phyloP scores from a whole-genome alignment of 1,139 yeast species.

The Waltiozyma sp. region DNA sequence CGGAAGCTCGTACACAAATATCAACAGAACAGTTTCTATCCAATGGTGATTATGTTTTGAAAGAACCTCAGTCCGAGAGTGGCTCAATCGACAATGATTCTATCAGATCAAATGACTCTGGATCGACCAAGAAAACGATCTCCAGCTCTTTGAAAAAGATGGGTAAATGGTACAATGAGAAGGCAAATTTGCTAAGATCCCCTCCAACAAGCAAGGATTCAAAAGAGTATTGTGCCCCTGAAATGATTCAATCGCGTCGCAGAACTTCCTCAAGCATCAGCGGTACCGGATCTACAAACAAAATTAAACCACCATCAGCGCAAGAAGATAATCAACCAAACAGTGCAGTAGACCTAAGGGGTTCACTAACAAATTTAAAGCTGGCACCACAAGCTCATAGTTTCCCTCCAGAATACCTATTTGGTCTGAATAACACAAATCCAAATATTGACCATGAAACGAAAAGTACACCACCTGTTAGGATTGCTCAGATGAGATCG shows the following conservation, averaged over 20 bases:
- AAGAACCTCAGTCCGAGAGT: slow-evolving; percentile 1
- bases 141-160: slow-evolving; percentile 42
- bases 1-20: slow-evolving; percentile 13
- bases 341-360: background rate
- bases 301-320: background rate
- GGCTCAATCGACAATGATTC: slow-evolving; percentile 6
- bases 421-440: slow-evolving; percentile 8
- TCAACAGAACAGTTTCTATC: slow-evolving; percentile 19
- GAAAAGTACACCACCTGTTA: slow-evolving; percentile 12
- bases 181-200: slow-evolving; percentile 12
- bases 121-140: slow-evolving; percentile 24
- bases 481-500: slow-evolving; percentile 18
- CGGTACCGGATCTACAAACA: slow-evolving; percentile 3
- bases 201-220: background rate
- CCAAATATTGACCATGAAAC: slow-evolving; percentile 8
- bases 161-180: slow-evolving; percentile 64
- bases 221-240: slow-evolving; percentile 39
- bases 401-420: slow-evolving; percentile 17
- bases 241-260: slow-evolving; percentile 48
- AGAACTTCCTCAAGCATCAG: slow-evolving; percentile 26
- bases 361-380: slow-evolving; percentile 2
- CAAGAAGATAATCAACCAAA: background rate
- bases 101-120: slow-evolving; percentile 7
- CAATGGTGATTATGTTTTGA: slow-evolving; percentile 17
- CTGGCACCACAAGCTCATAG: slow-evolving; percentile 18